Base-by-base conservation (phyloP, 306 rosid genomes). In the Biancaea sappan region DNA sequence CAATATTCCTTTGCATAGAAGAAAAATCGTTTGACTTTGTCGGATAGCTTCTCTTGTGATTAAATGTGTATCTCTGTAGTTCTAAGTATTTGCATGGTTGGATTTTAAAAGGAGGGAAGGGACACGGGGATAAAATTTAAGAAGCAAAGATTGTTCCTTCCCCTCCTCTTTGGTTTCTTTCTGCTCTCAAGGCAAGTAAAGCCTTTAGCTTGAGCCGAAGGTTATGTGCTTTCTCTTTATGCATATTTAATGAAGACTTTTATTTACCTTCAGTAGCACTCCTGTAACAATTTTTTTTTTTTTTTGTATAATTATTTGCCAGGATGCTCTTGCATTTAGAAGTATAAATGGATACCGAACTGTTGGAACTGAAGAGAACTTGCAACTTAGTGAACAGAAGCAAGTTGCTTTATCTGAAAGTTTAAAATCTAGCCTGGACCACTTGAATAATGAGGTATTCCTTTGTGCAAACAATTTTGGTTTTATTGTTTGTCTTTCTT, bases 371-470 rank as follows among this genome's bases (percentile, higher is more conserved):
- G 85, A 84, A 77, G 87, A 77, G 21, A 84, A 79, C 72, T 60
- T 66, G 67, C 85, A 70, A 67, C 80, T 66, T 12, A 68, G 69
- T 52, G 89, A 86, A 82, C 83, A 69, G 56, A 83, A 86, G 80
- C 88, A 80, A 69, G 26, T 76, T 69, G 91, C 81, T 77, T 84
- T 88, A 73, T 80, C 81, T 51, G 80, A 80, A 71, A 86, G 83
- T 80, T 71, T 92, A 84, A 95, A 83, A 76, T 90, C 93, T 76
- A 87, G 98, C 87, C 78, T 95, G 83, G 97, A 88, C 52, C 85
- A 77, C 77, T 77, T 95, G 77, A 85, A 82, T 57, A 83, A 86
- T 70, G 98, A 95, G 97, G 99, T 95, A 77, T 22, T 47, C 66
- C 48, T 76, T 67, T 24, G 52, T 43, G 29, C 43, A 48, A 62